A percentile compares a stretch with the other conserved stretches of the same genome.
These are phyloP conservation scores for Tuber borchii DNA, from an alignment of 495 filamentous ascomycete genomes.

Conservation along the genomic window DNA sequence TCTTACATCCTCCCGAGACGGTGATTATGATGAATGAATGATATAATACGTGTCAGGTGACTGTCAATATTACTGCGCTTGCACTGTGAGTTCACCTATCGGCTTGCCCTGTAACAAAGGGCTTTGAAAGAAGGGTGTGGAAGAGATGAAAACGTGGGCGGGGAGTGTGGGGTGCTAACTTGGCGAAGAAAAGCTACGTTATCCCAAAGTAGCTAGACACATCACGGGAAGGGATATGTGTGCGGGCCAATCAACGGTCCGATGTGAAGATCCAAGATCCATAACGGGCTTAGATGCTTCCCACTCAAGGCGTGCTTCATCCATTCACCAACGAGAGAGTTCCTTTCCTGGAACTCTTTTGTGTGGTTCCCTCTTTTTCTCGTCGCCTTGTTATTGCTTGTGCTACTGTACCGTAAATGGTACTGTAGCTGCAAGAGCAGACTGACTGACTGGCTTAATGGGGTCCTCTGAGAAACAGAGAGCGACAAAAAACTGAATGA, in stretches of 20 bases:
- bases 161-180: conserved; percentile 13
- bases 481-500: neutral
- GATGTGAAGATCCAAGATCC: conserved; percentile 38
- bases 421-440: conserved; percentile 21
- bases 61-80: conserved; percentile 4
- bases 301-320: neutral
- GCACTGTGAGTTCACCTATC: conserved; percentile 8
- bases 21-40: neutral
- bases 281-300: conserved; percentile 9
- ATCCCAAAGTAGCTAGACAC: conserved; percentile 20
- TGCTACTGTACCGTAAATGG: conserved; percentile 13
- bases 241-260: conserved; percentile 22
- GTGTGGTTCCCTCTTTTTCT: neutral
- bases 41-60: neutral
- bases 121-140: conserved; percentile 12
- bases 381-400: conserved; percentile 26
- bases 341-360: conserved; percentile 18
- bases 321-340: conserved; percentile 26
- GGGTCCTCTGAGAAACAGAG: conserved; percentile 12
- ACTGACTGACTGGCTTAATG: conserved; percentile 9
- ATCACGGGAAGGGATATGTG: conserved; percentile 25
- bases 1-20: neutral
- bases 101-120: neutral
- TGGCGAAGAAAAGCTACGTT: conserved; percentile 11
- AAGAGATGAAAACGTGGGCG: conserved; percentile 20